phyloP scores from a whole-genome alignment of 2,329 filamentous ascomycete genomes.

The Geoglossum cookeanum region DNA sequence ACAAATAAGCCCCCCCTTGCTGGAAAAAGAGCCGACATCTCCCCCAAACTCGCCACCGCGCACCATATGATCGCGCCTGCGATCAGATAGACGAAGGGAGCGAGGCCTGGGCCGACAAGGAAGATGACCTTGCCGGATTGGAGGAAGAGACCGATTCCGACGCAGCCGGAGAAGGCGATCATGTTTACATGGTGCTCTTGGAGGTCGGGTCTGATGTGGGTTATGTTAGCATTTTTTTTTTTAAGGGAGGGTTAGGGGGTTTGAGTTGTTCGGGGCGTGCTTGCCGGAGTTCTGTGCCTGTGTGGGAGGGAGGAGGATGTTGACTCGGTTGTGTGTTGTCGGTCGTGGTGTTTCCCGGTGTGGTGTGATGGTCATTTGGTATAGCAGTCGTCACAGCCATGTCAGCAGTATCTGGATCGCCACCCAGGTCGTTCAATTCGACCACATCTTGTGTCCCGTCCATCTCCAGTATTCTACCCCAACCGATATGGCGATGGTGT shows the following conservation, averaged over 20 bases:
- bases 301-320: background rate
- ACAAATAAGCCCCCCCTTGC: slow-evolving; percentile 23
- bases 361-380: too few relatives aligned
- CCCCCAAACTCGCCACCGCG: slow-evolving; percentile 18
- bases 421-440: too few relatives aligned
- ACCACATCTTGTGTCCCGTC: too few relatives aligned
- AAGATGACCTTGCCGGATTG: slow-evolving; percentile 21
- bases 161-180: slow-evolving; percentile 10
- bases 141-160: slow-evolving; percentile 21
- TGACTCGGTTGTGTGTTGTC: too few relatives aligned
- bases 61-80: slow-evolving; percentile 21
- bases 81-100: slow-evolving; percentile 19
- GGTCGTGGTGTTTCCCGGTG: too few relatives aligned
- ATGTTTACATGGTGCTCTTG: background rate
- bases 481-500: too few relatives aligned
- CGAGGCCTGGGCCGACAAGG: slow-evolving; percentile 20
- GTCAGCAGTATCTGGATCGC: too few relatives aligned
- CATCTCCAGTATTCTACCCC: too few relatives aligned
- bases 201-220: background rate
- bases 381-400: too few relatives aligned
- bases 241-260: background rate
- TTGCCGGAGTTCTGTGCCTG: background rate
- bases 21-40: slow-evolving; percentile 24
- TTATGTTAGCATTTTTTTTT: background rate
- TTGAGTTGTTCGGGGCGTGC: too few relatives aligned